Evolutionary conservation across 1,139 yeast species (phyloP).

Genomic region (Eremothecium cymbalariae): DNA sequence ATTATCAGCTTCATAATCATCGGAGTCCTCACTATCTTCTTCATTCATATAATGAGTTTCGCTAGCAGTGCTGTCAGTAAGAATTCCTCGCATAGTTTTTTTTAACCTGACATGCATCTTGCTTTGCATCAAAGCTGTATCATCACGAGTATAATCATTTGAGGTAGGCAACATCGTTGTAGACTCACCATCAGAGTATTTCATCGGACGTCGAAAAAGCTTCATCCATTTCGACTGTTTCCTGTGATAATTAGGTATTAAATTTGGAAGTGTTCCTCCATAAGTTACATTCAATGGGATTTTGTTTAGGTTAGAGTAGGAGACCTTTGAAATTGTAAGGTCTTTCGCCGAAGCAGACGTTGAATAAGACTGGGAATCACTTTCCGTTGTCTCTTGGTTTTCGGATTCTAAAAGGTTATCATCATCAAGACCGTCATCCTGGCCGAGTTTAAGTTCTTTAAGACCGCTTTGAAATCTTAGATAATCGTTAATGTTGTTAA

Average conservation of each 20-base stretch:
- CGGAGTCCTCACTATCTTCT: slow-evolving; percentile 9
- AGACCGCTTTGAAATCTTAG: slow-evolving; percentile 4
- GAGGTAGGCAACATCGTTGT: not conserved
- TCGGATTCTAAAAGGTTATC: slow-evolving; percentile 4
- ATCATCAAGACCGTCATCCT: slow-evolving; percentile 7
- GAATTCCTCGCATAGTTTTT: slow-evolving; percentile 19
- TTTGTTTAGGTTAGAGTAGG: slow-evolving; percentile 15
- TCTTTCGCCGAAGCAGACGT: slow-evolving; percentile 5
- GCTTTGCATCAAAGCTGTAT: slow-evolving; percentile 17
- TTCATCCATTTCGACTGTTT: slow-evolving; percentile 10
- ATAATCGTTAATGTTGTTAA: slow-evolving; percentile 1
- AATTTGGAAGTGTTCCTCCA: slow-evolving; percentile 24
- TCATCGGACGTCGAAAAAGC: not conserved
- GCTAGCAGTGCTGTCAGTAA: slow-evolving; percentile 4
- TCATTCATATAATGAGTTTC: slow-evolving; percentile 5
- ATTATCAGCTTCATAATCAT: slow-evolving; percentile 6
- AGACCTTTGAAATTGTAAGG: slow-evolving; percentile 7
- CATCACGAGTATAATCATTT: slow-evolving; percentile 8
- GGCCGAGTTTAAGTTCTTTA: too few relatives aligned
- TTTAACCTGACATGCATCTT: slow-evolving; percentile 17
- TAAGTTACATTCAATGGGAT: slow-evolving; percentile 16
- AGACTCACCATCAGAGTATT: slow-evolving; percentile 2
- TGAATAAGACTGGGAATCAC: slow-evolving; percentile 1
- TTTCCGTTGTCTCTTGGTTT: slow-evolving; percentile 1
- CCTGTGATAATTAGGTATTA: slow-evolving; percentile 21